Percentiles rank a stretch among this genome's conserved stretches.
phyloP scores from a whole-genome alignment of 2,329 filamentous ascomycete species.

The Aquanectria penicillioides region DNA sequence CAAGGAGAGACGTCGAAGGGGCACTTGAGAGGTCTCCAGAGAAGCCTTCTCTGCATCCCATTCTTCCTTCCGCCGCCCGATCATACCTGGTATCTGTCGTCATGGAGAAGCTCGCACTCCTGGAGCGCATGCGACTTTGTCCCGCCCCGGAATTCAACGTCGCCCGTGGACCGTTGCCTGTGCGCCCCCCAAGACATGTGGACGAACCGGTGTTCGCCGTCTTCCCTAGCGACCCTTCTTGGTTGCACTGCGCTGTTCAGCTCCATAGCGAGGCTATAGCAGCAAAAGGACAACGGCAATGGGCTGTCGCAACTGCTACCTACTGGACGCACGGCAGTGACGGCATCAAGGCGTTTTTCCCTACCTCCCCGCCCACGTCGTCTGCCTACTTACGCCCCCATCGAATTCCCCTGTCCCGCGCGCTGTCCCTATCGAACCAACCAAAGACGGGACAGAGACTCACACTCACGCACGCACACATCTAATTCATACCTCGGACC shows the following conservation, averaged over 20 bases:
- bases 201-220: conserved; percentile 17
- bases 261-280: conserved; percentile 24
- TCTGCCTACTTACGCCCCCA: conserved; percentile 14
- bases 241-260: background rate
- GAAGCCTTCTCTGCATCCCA: background rate
- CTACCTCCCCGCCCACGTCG: conserved; percentile 1
- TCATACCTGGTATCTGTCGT: too few species aligned
- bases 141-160: too few species aligned
- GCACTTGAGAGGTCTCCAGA: conserved; percentile 9
- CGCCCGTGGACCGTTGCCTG: too few species aligned
- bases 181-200: conserved; percentile 13
- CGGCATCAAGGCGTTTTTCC: conserved; percentile 17
- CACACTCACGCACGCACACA: background rate
- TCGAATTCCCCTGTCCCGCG: background rate
- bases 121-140: too few species aligned
- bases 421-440: background rate
- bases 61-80: background rate
- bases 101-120: background rate
- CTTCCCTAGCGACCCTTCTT: conserved; percentile 2
- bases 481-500: background rate
- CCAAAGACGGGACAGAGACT: background rate
- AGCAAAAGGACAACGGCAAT: conserved; percentile 20
- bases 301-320: background rate
- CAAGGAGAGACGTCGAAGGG: conserved; percentile 46
- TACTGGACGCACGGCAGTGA: conserved; percentile 8